Conservation (phyloP, 2,329 filamentous ascomycete genomes). For the Ophiocordyceps sinensis region DNA sequence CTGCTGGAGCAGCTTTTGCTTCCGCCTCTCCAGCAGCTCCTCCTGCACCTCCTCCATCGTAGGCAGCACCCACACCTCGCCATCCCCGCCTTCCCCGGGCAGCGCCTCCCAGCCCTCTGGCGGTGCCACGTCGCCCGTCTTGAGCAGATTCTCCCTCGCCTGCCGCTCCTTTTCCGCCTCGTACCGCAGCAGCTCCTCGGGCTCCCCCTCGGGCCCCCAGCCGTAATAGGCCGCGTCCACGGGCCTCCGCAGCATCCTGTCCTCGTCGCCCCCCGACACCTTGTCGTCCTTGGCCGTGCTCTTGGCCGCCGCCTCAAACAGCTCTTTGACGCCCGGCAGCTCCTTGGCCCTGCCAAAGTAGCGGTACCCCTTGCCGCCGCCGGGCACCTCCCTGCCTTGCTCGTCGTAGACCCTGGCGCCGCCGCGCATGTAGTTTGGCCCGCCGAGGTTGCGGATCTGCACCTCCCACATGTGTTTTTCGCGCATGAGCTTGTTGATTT, state of each 20-base stretch:
- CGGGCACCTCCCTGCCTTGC: constrained; percentile 54
- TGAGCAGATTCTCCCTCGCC: constrained; percentile 54
- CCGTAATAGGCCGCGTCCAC: constrained; percentile 95
- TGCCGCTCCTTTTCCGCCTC: constrained; percentile 75
- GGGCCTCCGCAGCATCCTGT: constrained; percentile 55
- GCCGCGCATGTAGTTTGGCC: constrained; percentile 87
- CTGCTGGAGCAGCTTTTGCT: constrained; percentile 73
- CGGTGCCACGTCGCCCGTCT: constrained; percentile 37
- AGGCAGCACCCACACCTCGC: constrained; percentile 67
- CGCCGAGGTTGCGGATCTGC: constrained; percentile 88
- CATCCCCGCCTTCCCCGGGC: constrained; percentile 77
- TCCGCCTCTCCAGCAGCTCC: constrained; percentile 76
- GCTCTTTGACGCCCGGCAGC: constrained; percentile 86
- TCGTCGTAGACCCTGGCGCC: constrained; percentile 59
- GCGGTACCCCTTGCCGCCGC: constrained; percentile 77
- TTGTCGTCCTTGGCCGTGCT: constrained; percentile 44
- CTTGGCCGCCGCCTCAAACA: constrained; percentile 68
- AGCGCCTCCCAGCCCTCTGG: constrained; percentile 69
- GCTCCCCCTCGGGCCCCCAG: constrained; percentile 85
- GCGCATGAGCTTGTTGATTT: constrained; percentile 97
- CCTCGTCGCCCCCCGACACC: constrained; percentile 18
- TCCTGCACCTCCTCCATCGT: constrained; percentile 87
- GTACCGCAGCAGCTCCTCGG: constrained; percentile 64
- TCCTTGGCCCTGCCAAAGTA: constrained; percentile 89
- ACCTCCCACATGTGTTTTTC: constrained; percentile 99